Conservation (phyloP, 1,139 yeast species). For the Geotrichum macrosporum region DNA sequence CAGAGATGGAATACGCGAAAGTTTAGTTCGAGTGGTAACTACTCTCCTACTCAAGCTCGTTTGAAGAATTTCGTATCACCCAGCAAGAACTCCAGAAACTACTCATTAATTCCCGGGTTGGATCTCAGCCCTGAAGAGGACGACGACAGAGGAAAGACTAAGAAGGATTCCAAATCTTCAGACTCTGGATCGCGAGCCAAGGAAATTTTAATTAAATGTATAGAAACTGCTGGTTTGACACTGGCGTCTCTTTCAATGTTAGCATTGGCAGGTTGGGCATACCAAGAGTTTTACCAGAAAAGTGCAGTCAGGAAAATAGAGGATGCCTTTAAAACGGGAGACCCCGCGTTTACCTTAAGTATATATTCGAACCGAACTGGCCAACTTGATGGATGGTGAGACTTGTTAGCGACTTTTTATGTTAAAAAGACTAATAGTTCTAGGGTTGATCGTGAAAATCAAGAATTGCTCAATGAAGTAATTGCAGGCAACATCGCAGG, state of each 20-base stretch:
- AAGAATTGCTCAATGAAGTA: conserved; percentile 58
- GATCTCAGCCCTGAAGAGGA: conserved; percentile 11
- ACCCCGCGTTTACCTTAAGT: conserved; percentile 45
- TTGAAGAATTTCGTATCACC: no score
- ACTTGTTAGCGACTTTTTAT: no score
- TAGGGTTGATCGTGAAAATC: conserved; percentile 69
- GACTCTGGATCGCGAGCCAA: conserved; percentile 14
- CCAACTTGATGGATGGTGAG: conserved; percentile 38
- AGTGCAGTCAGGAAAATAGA: conserved; percentile 65
- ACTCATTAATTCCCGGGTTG: conserved; percentile 13
- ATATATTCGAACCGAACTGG: conserved; percentile 52
- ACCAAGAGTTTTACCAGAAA: conserved; percentile 57
- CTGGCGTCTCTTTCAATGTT: conserved; percentile 67
- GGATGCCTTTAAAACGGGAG: conserved; percentile 62
- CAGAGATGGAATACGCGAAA: no score
- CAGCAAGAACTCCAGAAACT: no score
- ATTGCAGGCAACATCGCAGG: conserved; percentile 61
- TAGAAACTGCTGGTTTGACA: conserved; percentile 72
- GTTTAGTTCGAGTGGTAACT: no score
- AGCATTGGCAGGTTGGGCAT: conserved; percentile 66
- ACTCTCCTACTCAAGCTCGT: no score
- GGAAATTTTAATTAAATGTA: conserved; percentile 47
- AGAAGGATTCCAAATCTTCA: background rate
- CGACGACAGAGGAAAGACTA: background rate
- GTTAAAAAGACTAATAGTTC: no score